A percentile compares a stretch with the other conserved stretches of the same genome.
Conservation (phyloP, 768 basidiomycete genomes). For the Tremella fuciformis region DNA sequence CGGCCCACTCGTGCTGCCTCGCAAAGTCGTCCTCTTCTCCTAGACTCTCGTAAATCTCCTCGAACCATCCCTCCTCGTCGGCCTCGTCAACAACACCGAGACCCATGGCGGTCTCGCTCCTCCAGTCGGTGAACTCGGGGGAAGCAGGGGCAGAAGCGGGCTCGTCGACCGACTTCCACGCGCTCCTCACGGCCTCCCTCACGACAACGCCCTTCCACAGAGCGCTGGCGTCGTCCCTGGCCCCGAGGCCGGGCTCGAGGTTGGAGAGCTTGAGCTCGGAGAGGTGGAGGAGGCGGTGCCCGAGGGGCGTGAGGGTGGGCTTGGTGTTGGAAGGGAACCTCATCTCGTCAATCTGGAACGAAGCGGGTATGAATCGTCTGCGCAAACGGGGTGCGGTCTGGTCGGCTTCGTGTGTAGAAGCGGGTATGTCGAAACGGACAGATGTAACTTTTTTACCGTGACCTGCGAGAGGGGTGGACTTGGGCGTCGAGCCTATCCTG, state of each 20-base stretch:
- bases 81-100: slow-evolving; percentile 43
- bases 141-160: slow-evolving; percentile 10
- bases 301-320: slow-evolving; percentile 39
- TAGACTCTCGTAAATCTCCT: slow-evolving; percentile 32
- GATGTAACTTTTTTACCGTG: too few species aligned
- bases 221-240: slow-evolving; percentile 6
- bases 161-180: slow-evolving; percentile 41
- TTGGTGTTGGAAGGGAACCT: slow-evolving; percentile 31
- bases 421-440: too few species aligned
- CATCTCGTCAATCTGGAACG: slow-evolving; percentile 20
- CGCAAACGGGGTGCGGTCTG: too few species aligned
- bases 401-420: neutral
- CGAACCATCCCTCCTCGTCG: slow-evolving; percentile 42
- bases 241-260: slow-evolving; percentile 21
- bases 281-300: slow-evolving; percentile 36
- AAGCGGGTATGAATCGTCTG: too few species aligned
- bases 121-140: slow-evolving; percentile 33
- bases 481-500: too few species aligned
- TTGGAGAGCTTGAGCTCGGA: slow-evolving; percentile 38
- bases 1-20: slow-evolving; percentile 34
- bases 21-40: slow-evolving; percentile 24
- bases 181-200: slow-evolving; percentile 33
- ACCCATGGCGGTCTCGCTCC: slow-evolving; percentile 29
- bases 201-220: slow-evolving; percentile 36
- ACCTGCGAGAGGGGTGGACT: too few species aligned